Base-by-base conservation (phyloP, 1,284 basidiomycete species). In the Ganoderma multipileum region DNA sequence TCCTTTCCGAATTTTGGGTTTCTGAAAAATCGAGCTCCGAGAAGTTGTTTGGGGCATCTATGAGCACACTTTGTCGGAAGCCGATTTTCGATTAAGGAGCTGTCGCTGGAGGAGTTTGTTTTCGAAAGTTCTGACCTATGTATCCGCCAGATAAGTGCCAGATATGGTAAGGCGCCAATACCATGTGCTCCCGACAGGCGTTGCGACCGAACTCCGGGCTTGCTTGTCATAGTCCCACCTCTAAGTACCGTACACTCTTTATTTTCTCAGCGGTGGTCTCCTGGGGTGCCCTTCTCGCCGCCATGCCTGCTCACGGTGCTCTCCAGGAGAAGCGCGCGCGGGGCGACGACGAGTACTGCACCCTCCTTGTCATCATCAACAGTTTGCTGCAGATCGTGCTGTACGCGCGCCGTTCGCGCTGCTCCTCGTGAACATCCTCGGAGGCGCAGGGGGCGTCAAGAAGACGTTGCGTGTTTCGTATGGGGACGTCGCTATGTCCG, bases 291-390 rank as follows among this genome's bases (percentile, higher is more conserved):
- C 14, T 41, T 41, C 14, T 41, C 7, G 39, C 39, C 7, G 12
- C 11, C 39, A 41, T 6, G 39, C 39, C 11, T 41, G 11, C 39
- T 41, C n/a, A n/a, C n/a, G n/a, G n/a, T 41, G 39, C 8, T 12
- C 7, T 12, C 39, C 39, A 9, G 14, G 14, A 8, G 39, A 41
- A 9, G 39, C 39, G 12, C n/a, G 93, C 93, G 0, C 79, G 84
- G 28, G 95, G 95, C 1, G 89, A 96, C 74, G 76, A 77, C 23
- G 86, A 95, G 72, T 93, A 92, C 76, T 95, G 94, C 76, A 95
- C 95, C 28, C 90, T 90, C 64, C 81, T 91, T 7, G 88, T 91
- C 50, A 84, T 89, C 9, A 74, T 89, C 65, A 91, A 91, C 72
- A 87, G 88, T 2, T 71, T 89, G 2, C 82, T 95, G 36, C 93